Conservation (phyloP, 2,329 filamentous ascomycete species). For the Iodosphaeria phyllophila region DNA sequence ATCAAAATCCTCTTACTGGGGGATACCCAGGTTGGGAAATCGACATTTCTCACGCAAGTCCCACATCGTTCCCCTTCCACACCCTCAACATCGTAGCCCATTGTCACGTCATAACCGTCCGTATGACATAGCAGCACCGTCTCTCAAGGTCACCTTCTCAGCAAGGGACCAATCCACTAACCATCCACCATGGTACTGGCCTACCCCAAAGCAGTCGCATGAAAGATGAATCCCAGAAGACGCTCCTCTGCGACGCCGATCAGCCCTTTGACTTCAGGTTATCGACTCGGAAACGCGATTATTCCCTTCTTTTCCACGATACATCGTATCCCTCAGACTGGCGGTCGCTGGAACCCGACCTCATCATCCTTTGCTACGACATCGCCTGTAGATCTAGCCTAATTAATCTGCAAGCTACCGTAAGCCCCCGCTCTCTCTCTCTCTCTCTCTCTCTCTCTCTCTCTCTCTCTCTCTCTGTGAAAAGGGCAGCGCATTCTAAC, state of each 20-base stretch:
- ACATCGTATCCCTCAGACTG: constrained; percentile 39
- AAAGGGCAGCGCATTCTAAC: neutral
- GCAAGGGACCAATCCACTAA: too few relatives aligned
- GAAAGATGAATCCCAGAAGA: constrained; percentile 15
- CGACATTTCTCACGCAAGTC: constrained; percentile 41
- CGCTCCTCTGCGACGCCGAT: constrained; percentile 35
- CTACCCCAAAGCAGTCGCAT: constrained; percentile 2
- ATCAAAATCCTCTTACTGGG: constrained; percentile 39
- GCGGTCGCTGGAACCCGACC: constrained; percentile 36
- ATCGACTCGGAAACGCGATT: constrained; percentile 22
- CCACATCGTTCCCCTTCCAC: constrained; percentile 4
- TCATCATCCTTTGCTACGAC: constrained; percentile 42
- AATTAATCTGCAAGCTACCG: constrained; percentile 31
- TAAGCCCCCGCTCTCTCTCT: constrained; percentile 1
- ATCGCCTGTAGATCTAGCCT: constrained; percentile 38
- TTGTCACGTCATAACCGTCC: too few relatives aligned
- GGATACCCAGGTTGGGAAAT: constrained; percentile 40
- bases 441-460: constrained; percentile 1
- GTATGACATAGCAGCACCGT: too few relatives aligned
- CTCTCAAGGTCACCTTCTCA: too few relatives aligned
- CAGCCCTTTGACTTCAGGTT: constrained; percentile 43
- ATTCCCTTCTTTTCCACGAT: constrained; percentile 40
- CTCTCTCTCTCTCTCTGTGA: neutral
- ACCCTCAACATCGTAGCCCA: too few relatives aligned
- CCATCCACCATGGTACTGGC: too few relatives aligned